A percentile compares a stretch with the other conserved stretches of the same genome.
phyloP scores from a whole-genome alignment of 208 protist species.

The Leishmania braziliensis region DNA sequence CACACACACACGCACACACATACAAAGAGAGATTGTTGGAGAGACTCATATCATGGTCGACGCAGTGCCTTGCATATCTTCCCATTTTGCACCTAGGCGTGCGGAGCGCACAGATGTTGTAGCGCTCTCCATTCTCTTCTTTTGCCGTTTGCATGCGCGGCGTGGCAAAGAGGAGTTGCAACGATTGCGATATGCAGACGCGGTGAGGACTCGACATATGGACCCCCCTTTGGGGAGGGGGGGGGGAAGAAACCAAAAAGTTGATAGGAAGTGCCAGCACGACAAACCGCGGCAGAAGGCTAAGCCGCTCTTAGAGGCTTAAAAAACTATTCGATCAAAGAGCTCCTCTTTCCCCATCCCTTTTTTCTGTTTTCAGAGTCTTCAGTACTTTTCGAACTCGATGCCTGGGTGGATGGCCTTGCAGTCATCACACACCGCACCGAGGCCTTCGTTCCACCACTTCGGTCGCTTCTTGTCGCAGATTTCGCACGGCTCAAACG shows the following conservation, averaged over 20 bases:
- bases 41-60: background rate
- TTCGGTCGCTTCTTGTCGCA: constrained; percentile 70
- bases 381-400: constrained; percentile 68
- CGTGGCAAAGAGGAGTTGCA: background rate
- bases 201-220: background rate
- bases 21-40: background rate
- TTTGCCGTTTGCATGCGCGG: background rate
- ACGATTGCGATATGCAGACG: background rate
- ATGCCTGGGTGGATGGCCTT: constrained; percentile 45
- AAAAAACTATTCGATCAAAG: background rate
- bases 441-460: constrained; percentile 82
- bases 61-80: background rate
- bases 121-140: background rate
- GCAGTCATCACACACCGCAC: constrained; percentile 71
- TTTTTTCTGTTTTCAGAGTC: background rate
- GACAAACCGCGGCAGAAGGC: background rate
- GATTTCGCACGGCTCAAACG: constrained; percentile 84
- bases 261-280: background rate
- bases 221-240: background rate
- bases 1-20: constrained; percentile 7
- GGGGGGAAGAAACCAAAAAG: too few species aligned
- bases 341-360: background rate
- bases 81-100: background rate
- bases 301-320: background rate
- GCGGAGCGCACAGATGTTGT: too few species aligned